Percentiles rank a stretch among this genome's conserved stretches.
Evolutionary conservation across 2,329 filamentous ascomycete genomes (phyloP).

Genomic region (Penicillium decumbens): DNA sequence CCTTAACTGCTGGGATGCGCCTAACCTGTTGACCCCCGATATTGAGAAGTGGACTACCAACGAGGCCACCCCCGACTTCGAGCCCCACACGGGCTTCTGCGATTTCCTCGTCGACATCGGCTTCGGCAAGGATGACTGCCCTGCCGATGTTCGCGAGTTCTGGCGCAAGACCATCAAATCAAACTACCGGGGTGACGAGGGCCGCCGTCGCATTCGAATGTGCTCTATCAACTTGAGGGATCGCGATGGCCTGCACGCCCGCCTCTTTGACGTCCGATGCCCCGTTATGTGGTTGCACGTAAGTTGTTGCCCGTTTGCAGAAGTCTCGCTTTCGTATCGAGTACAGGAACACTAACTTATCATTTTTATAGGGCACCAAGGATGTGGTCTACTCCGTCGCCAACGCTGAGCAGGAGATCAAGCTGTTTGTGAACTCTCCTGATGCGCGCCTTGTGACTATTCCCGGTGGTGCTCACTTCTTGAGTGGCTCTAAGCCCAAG

Average conservation of each 20-base stretch:
- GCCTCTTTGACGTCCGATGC: slow-evolving; percentile 47
- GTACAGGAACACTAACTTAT: not conserved
- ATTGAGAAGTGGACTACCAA: slow-evolving; percentile 41
- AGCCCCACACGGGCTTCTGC: slow-evolving; percentile 40
- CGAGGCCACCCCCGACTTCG: slow-evolving; percentile 41
- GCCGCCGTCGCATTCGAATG: slow-evolving; percentile 46
- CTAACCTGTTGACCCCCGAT: slow-evolving; percentile 27
- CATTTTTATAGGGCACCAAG: slow-evolving; percentile 13
- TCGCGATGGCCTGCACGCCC: slow-evolving; percentile 45
- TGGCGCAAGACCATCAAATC: slow-evolving; percentile 45
- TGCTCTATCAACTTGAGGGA: slow-evolving; percentile 47
- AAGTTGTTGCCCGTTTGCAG: not conserved
- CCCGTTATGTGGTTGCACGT: slow-evolving; percentile 2
- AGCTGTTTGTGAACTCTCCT: slow-evolving; percentile 43
- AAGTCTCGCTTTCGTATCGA: not conserved
- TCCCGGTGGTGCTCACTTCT: slow-evolving; percentile 48
- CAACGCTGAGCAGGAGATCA: slow-evolving; percentile 35
- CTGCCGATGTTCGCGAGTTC: slow-evolving; percentile 37
- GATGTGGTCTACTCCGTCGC: slow-evolving; percentile 12
- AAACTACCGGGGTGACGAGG: slow-evolving; percentile 49
- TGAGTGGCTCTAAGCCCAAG: slow-evolving; percentile 21
- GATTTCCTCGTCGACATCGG: slow-evolving; percentile 47
- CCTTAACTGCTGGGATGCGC: slow-evolving; percentile 49
- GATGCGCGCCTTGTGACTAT: slow-evolving; percentile 44
- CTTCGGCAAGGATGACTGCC: slow-evolving; percentile 37